These are phyloP conservation scores for Volvox reticuliferus DNA, from an alignment of 139 green algal species.

Conservation along the genomic window DNA sequence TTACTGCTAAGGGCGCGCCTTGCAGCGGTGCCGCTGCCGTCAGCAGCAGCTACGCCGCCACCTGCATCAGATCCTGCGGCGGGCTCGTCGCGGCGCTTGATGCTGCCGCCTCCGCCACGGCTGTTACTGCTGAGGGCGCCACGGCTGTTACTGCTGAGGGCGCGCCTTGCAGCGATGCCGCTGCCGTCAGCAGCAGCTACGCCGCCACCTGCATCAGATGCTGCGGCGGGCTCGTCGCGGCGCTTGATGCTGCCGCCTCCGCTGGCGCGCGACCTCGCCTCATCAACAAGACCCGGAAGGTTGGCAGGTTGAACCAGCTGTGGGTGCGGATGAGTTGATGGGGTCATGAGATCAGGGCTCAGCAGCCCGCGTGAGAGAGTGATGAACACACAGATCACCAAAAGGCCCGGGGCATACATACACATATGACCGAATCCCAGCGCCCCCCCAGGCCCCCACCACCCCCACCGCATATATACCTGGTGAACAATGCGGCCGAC, in stretches of 20 bases:
- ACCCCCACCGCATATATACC: not conserved
- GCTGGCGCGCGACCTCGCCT: not conserved
- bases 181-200: not conserved
- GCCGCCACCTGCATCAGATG: not conserved
- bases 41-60: no score
- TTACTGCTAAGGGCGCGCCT: not conserved
- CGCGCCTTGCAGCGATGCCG: not conserved
- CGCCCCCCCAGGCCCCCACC: not conserved
- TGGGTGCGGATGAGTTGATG: no score
- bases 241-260: not conserved
- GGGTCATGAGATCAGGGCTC: not conserved
- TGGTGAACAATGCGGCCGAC: no score
- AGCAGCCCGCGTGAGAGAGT: not conserved
- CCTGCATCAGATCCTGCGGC: no score
- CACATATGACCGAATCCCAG: not conserved
- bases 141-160: not conserved
- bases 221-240: not conserved
- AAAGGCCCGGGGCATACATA: no score
- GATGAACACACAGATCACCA: not conserved
- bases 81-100: not conserved
- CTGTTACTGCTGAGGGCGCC: not conserved
- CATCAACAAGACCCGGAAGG: constrained; percentile 15
- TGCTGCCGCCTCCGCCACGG: not conserved
- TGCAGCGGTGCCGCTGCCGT: not conserved
- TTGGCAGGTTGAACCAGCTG: constrained; percentile 3